Conservation (phyloP, 1,139 yeast genomes). For the Williopsis jadinii region DNA sequence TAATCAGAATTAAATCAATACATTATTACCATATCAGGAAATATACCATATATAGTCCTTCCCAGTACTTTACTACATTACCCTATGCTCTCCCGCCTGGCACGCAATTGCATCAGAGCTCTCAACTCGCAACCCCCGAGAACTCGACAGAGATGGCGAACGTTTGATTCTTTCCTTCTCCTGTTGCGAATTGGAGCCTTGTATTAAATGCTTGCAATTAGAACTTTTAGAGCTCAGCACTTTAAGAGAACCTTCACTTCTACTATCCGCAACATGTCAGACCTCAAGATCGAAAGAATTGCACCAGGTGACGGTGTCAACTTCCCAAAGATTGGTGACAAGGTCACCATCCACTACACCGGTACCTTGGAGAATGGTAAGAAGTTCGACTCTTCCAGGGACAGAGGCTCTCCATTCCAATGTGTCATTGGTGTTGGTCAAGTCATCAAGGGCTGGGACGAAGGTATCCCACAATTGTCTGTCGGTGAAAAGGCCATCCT, state of each 20-base stretch:
- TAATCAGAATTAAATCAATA: too few relatives aligned
- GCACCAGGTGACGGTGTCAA: slow-evolving; percentile 68
- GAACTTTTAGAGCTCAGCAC: slow-evolving; percentile 5
- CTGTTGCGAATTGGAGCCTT: too few relatives aligned
- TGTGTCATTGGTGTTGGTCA: slow-evolving; percentile 69
- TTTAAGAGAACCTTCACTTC: slow-evolving; percentile 14
- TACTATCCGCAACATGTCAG: slow-evolving; percentile 19
- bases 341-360: slow-evolving; percentile 77
- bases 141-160: too few relatives aligned
- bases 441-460: slow-evolving; percentile 86
- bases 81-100: too few relatives aligned
- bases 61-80: too few relatives aligned
- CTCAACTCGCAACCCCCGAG: too few relatives aligned
- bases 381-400: slow-evolving; percentile 67
- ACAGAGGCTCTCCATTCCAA: slow-evolving; percentile 57
- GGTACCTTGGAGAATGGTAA: slow-evolving; percentile 65
- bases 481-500: slow-evolving; percentile 78
- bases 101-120: too few relatives aligned
- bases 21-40: too few relatives aligned
- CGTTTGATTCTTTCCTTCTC: too few relatives aligned
- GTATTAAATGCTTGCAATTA: slow-evolving; percentile 7
- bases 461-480: slow-evolving; percentile 76
- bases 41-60: too few relatives aligned
- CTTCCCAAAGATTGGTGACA: slow-evolving; percentile 82
- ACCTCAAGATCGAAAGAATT: slow-evolving; percentile 34